Evolutionary conservation across 148 eudicot genomes (phyloP).

Genomic region (Fagopyrum homotropicum): DNA sequence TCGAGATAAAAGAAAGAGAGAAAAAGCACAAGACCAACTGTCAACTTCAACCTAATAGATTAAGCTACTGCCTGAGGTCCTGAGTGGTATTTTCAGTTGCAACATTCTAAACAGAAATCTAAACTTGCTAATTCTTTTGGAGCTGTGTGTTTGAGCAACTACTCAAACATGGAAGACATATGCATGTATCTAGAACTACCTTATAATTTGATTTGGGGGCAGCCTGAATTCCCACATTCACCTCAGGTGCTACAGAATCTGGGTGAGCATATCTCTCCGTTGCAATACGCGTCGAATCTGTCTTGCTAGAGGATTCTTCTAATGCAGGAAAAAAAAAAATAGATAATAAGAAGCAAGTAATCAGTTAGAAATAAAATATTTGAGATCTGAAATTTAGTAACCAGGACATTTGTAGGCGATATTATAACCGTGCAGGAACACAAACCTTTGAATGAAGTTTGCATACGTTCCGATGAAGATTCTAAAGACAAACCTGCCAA

Average conservation of each 20-base stretch:
- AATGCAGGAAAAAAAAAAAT: conserved; percentile 1
- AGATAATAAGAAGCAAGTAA: not conserved
- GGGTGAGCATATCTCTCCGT: conserved; percentile 17
- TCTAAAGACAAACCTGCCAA: conserved; percentile 20
- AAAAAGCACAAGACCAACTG: not conserved
- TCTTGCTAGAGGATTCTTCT: conserved; percentile 20
- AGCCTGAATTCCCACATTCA: conserved; percentile 26
- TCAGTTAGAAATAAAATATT: not conserved
- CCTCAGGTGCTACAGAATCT: conserved; percentile 21
- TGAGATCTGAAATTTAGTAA: conserved; percentile 4
- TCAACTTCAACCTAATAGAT: not conserved
- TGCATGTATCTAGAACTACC: conserved; percentile 27
- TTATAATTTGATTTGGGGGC: conserved; percentile 24
- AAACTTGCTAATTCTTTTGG: not conserved
- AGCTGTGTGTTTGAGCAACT: not conserved
- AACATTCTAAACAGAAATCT: not conserved
- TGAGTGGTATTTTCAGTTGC: not conserved
- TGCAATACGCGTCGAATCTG: conserved; percentile 13
- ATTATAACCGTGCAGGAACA: not conserved
- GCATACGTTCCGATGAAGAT: conserved; percentile 31
- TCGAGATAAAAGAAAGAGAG: not conserved
- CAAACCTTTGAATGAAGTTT: not conserved
- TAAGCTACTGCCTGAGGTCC: not conserved
- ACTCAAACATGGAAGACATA: not conserved
- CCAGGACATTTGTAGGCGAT: not conserved